Percentiles rank a stretch among this genome's conserved stretches.
Evolutionary conservation across 1,139 yeast genomes (phyloP).

Genomic region (Blastobotrys malaysiensis): DNA sequence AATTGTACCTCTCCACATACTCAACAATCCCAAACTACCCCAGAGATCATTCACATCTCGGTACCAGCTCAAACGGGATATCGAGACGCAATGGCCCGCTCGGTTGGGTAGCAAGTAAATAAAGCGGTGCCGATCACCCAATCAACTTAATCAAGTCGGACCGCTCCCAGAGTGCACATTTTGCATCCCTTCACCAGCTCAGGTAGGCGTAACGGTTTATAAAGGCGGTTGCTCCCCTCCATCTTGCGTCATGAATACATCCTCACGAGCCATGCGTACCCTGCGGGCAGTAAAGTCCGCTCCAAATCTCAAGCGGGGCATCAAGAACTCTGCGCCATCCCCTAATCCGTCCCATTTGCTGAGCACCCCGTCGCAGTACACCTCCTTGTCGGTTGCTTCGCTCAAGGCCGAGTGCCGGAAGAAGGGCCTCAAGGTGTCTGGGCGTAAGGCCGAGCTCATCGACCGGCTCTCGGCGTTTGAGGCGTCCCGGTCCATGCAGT

Average conservation of each 20-base stretch:
- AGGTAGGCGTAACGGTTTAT: background rate
- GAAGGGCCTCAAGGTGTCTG: slow-evolving; percentile 52
- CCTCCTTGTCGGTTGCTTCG: slow-evolving; percentile 43
- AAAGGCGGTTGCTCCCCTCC: background rate
- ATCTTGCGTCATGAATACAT: background rate
- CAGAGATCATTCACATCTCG: too few species aligned
- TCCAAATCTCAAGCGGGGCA: slow-evolving; percentile 19
- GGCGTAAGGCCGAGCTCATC: slow-evolving; percentile 49
- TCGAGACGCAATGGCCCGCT: too few species aligned
- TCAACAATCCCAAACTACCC: too few species aligned
- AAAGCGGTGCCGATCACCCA: background rate
- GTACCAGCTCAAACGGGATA: too few species aligned
- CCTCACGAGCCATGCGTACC: slow-evolving; percentile 5
- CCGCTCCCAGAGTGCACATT: background rate
- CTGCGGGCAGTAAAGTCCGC: slow-evolving; percentile 17
- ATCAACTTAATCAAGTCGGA: background rate
- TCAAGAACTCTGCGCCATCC: slow-evolving; percentile 30
- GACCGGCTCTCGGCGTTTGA: slow-evolving; percentile 42
- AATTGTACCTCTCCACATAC: background rate
- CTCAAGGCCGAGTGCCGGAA: slow-evolving; percentile 50
- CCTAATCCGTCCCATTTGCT: slow-evolving; percentile 32
- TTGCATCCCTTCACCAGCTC: background rate
- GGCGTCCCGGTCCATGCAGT: slow-evolving; percentile 17
- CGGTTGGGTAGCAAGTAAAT: background rate
- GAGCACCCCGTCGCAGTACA: slow-evolving; percentile 25